A percentile compares a stretch with the other conserved stretches of the same genome.
Evolutionary conservation across 2,329 filamentous ascomycete species (phyloP).

Genomic region (Helotiales sp.): DNA sequence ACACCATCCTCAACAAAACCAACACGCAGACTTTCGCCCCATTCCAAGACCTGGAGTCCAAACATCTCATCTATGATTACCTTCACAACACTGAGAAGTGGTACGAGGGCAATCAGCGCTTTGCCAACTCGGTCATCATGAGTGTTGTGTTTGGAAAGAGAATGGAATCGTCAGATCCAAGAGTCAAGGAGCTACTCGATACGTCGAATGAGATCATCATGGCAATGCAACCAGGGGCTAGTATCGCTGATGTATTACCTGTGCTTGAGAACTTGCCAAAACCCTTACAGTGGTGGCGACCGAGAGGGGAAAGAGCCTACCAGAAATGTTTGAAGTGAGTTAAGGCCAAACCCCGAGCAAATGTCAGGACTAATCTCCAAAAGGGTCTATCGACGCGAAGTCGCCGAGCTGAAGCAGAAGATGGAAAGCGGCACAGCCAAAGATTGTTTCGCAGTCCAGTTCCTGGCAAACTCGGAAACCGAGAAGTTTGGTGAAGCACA

Average conservation of each 20-base stretch:
- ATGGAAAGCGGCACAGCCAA: conserved; percentile 38
- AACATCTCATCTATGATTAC: conserved; percentile 40
- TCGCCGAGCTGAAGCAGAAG: conserved; percentile 34
- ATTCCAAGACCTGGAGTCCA: conserved; percentile 43
- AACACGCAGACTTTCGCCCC: conserved; percentile 38
- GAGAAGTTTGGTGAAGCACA: conserved; percentile 34
- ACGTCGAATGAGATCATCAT: conserved; percentile 37
- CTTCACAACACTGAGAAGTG: conserved; percentile 38
- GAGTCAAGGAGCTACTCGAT: conserved; percentile 32
- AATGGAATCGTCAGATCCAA: conserved; percentile 31
- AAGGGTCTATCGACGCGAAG: conserved; percentile 39
- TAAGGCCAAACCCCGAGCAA: background rate
- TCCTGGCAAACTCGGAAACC: conserved; percentile 39
- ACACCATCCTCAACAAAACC: conserved; percentile 40
- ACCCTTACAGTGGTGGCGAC: conserved; percentile 42
- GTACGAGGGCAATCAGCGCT: conserved; percentile 39
- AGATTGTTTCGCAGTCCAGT: conserved; percentile 43
- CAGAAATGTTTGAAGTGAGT: conserved; percentile 30
- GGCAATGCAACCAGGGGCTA: conserved; percentile 40
- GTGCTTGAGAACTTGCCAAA: conserved; percentile 42
- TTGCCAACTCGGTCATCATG: conserved; percentile 43
- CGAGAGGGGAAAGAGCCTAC: conserved; percentile 36
- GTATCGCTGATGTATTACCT: conserved; percentile 44
- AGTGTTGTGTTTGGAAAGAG: conserved; percentile 42
- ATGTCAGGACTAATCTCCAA: background rate